Conservation (phyloP, 345 rosid genomes). For the Ceriops decandra region DNA sequence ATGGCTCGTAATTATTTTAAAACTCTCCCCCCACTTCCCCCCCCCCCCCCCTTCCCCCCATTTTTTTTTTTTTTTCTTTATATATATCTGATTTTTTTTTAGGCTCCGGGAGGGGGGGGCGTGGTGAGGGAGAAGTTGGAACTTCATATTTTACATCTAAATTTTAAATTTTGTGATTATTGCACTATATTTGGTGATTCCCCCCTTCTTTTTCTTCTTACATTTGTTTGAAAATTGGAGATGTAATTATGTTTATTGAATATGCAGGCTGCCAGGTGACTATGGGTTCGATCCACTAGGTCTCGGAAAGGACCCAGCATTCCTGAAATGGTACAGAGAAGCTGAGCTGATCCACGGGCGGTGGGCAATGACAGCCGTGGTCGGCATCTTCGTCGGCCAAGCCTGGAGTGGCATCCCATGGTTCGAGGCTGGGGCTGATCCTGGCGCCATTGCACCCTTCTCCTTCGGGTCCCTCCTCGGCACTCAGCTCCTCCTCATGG, state of each 20-base stretch:
- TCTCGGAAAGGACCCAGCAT: constrained; percentile 95
- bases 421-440: constrained; percentile 98
- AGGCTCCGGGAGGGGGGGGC: no score
- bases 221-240: no score
- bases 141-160: no score
- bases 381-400: constrained; percentile 89
- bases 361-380: constrained; percentile 92
- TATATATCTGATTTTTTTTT: no score
- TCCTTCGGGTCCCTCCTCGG: constrained; percentile 84
- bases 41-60: no score
- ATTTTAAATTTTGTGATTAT: no score
- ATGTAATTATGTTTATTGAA: background rate
- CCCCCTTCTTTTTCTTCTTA: no score
- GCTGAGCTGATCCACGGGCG: constrained; percentile 97
- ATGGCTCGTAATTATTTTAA: constrained; percentile 69
- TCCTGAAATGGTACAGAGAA: constrained; percentile 95
- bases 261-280: constrained; percentile 85
- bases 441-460: constrained; percentile 81
- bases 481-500: constrained; percentile 92
- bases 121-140: no score
- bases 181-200: no score
- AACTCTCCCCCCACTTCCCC: background rate
- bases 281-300: constrained; percentile 94
- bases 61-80: no score
- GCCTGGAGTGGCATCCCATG: constrained; percentile 97